Conservation (phyloP, 164 flowering plant genomes). For the Stephania cephalantha region DNA sequence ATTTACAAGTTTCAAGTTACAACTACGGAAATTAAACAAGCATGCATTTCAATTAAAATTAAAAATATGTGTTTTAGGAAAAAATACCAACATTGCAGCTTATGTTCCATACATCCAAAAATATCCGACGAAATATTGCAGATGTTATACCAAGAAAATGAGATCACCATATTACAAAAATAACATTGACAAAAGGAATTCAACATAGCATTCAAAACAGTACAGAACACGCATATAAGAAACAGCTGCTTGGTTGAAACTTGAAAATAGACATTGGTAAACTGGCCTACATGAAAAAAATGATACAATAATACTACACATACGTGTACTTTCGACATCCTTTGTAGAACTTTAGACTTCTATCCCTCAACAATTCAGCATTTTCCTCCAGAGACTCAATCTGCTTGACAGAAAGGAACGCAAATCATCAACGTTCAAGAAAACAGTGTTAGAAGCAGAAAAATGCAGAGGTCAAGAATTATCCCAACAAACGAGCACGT, state of each 20-base stretch:
- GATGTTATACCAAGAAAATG: not conserved
- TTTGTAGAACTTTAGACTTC: slow-evolving; percentile 77
- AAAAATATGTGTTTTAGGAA: not conserved
- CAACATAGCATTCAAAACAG: not conserved
- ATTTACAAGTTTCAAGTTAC: not conserved
- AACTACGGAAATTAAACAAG: not conserved
- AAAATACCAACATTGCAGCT: not conserved
- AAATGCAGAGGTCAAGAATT: slow-evolving; percentile 2
- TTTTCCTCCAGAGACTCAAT: slow-evolving; percentile 76
- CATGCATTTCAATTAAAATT: not conserved
- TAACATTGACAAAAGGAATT: not conserved
- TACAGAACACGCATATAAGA: not conserved
- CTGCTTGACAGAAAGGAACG: slow-evolving; percentile 37
- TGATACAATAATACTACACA: slow-evolving; percentile 16
- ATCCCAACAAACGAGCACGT: not conserved
- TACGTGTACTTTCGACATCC: slow-evolving; percentile 98
- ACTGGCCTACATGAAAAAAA: not conserved
- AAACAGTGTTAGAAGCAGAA: not conserved
- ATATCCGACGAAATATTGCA: not conserved
- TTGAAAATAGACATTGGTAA: not conserved
- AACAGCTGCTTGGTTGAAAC: not conserved
- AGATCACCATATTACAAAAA: not conserved
- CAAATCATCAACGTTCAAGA: not conserved
- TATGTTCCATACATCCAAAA: not conserved
- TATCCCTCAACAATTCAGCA: slow-evolving; percentile 76